Conservation (phyloP, 441 rosid genomes). For the Sinapis alba region DNA sequence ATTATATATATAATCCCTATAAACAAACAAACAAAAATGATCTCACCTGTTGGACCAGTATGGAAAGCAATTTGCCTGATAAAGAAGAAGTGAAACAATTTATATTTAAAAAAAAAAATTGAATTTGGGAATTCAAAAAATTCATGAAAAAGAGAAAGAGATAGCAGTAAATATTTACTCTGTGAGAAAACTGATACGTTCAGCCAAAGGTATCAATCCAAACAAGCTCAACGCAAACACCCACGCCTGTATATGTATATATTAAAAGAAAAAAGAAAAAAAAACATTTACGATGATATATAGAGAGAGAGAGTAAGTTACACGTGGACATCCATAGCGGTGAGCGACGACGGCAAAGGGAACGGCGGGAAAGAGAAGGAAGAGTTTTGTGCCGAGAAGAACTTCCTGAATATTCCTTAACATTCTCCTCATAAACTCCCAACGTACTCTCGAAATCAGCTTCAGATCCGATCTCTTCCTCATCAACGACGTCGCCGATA, state of each 20-base stretch:
- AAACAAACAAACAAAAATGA: neutral
- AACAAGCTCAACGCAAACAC: conserved; percentile 78
- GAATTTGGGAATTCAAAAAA: neutral
- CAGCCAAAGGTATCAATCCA: conserved; percentile 81
- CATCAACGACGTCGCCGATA: conserved; percentile 78
- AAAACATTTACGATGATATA: neutral
- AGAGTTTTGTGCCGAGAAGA: conserved; percentile 76
- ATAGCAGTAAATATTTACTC: conserved; percentile 52
- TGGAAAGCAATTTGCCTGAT: conserved; percentile 81
- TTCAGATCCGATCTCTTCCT: conserved; percentile 77
- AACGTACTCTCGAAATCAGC: conserved; percentile 62
- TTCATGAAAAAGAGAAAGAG: neutral
- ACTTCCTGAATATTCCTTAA: conserved; percentile 81
- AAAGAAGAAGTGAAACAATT: neutral
- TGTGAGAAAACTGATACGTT: conserved; percentile 88
- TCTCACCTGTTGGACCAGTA: conserved; percentile 88
- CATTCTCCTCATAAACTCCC: conserved; percentile 43
- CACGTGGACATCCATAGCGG: conserved; percentile 56
- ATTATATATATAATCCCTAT: too few species aligned
- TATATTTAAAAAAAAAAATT: neutral
- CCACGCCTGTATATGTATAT: conserved; percentile 56
- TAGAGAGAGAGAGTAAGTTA: conserved; percentile 31
- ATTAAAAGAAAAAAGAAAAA: too few species aligned
- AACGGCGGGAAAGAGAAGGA: conserved; percentile 72
- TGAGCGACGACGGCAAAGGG: conserved; percentile 69